phyloP scores from a whole-genome alignment of 768 basidiomycete genomes.

The Boletus eberwhitei region DNA sequence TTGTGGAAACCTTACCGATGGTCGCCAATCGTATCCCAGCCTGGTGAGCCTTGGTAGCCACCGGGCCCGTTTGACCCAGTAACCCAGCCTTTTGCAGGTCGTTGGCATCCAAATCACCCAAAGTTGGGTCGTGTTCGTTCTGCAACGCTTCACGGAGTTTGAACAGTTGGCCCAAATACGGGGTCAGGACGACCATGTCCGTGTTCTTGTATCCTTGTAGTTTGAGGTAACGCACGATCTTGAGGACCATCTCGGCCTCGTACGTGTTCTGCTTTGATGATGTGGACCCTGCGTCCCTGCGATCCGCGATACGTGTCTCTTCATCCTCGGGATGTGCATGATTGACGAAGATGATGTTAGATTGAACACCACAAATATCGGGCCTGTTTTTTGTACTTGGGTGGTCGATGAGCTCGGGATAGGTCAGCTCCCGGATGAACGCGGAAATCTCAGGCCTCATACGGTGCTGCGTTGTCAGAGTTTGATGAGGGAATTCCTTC shows the following conservation, averaged over 20 bases:
- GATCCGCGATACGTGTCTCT: slow-evolving; percentile 38
- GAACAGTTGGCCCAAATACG: slow-evolving; percentile 64
- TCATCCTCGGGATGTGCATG: slow-evolving; percentile 59
- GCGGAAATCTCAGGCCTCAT: slow-evolving; percentile 76
- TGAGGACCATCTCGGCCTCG: slow-evolving; percentile 63
- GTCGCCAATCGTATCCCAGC: slow-evolving; percentile 55
- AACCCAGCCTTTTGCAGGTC: slow-evolving; percentile 61
- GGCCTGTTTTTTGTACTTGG: slow-evolving; percentile 46
- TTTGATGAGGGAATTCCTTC: slow-evolving; percentile 58
- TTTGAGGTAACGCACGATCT: slow-evolving; percentile 61
- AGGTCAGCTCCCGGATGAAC: slow-evolving; percentile 59
- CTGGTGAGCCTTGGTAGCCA: slow-evolving; percentile 38
- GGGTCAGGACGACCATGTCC: slow-evolving; percentile 62
- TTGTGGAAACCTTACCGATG: slow-evolving; percentile 44
- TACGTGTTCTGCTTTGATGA: slow-evolving; percentile 61
- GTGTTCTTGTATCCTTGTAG: slow-evolving; percentile 67
- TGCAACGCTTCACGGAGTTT: slow-evolving; percentile 45
- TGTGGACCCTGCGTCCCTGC: slow-evolving; percentile 42
- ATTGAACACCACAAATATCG: slow-evolving; percentile 50
- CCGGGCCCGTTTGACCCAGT: slow-evolving; percentile 34
- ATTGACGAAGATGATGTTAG: slow-evolving; percentile 61
- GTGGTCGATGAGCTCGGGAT: slow-evolving; percentile 65
- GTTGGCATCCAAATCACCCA: slow-evolving; percentile 60
- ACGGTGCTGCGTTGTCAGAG: slow-evolving; percentile 57
- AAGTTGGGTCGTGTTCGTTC: slow-evolving; percentile 50